A percentile compares a stretch with the other conserved stretches of the same genome.
Evolutionary conservation across 169 alveolate genomes (phyloP).

Genomic region (Cryptosporidium sp.): DNA sequence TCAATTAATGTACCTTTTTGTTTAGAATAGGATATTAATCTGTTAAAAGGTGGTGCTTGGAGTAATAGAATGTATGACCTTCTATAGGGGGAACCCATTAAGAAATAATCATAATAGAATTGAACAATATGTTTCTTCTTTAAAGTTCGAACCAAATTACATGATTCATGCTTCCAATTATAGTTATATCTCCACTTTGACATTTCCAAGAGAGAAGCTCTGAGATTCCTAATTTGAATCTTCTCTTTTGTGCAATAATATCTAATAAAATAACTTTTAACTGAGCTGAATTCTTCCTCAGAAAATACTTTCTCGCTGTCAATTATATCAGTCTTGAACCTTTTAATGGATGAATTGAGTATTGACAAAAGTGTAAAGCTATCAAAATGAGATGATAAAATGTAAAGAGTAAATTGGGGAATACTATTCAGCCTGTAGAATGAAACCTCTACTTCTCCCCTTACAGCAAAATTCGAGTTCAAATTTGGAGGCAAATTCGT

Average conservation of each 20-base stretch:
- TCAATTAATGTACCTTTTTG: neutral
- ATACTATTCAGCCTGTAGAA: conserved; percentile 54
- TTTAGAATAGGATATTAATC: neutral
- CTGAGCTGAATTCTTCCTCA: neutral
- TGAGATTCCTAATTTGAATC: conserved; percentile 31
- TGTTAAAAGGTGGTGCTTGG: conserved; percentile 72
- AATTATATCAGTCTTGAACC: conserved; percentile 28
- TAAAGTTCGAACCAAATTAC: conserved; percentile 1
- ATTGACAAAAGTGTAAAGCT: conserved; percentile 58
- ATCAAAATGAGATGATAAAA: conserved; percentile 47
- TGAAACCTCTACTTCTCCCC: conserved; percentile 44
- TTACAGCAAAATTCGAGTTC: neutral
- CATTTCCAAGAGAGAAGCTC: conserved; percentile 32
- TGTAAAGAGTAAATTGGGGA: conserved; percentile 57
- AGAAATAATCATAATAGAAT: conserved; percentile 35
- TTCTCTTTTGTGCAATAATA: conserved; percentile 25
- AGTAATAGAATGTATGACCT: conserved; percentile 59
- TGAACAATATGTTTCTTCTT: conserved; percentile 9
- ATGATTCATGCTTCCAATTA: conserved; percentile 59
- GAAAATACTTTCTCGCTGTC: neutral
- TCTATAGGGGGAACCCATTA: conserved; percentile 14
- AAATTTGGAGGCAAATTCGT: neutral
- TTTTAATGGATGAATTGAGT: neutral
- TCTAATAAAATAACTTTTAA: conserved; percentile 27
- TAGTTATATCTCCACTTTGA: conserved; percentile 65